Evolutionary conservation across 2,329 filamentous ascomycete genomes (phyloP).

Genomic region (Hymenoscyphus albidus): DNA sequence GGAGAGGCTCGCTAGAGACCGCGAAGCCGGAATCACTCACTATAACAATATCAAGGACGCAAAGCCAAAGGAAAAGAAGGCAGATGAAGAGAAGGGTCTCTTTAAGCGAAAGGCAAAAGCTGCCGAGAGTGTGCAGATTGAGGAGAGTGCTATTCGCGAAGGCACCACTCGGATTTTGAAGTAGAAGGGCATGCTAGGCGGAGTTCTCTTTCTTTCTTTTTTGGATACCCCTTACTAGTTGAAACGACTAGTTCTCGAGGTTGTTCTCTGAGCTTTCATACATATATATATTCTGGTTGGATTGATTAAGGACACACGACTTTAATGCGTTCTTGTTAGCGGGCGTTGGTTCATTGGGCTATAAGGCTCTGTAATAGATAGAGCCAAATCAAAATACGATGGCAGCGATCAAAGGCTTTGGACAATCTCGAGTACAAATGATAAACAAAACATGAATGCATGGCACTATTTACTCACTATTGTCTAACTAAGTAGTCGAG

Average conservation of each 20-base stretch:
- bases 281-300: background rate
- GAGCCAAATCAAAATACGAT: background rate
- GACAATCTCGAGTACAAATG: background rate
- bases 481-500: too few species aligned
- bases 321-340: slow-evolving; percentile 7
- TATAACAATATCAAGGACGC: slow-evolving; percentile 55
- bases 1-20: slow-evolving; percentile 48
- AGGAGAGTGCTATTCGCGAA: slow-evolving; percentile 12
- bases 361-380: background rate
- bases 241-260: background rate
- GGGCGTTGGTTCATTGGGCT: background rate
- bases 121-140: background rate
- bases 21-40: slow-evolving; percentile 53
- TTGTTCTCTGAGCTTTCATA: background rate
- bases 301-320: background rate
- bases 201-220: background rate
- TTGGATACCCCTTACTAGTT: background rate
- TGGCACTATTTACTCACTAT: too few species aligned
- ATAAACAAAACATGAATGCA: background rate
- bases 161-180: slow-evolving; percentile 15
- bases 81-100: slow-evolving; percentile 17
- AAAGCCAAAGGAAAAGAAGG: slow-evolving; percentile 43
- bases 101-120: slow-evolving; percentile 19
- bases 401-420: background rate
- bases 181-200: slow-evolving; percentile 12